Conservation (phyloP, 1,284 basidiomycete genomes). For the Marasmius oreades region DNA sequence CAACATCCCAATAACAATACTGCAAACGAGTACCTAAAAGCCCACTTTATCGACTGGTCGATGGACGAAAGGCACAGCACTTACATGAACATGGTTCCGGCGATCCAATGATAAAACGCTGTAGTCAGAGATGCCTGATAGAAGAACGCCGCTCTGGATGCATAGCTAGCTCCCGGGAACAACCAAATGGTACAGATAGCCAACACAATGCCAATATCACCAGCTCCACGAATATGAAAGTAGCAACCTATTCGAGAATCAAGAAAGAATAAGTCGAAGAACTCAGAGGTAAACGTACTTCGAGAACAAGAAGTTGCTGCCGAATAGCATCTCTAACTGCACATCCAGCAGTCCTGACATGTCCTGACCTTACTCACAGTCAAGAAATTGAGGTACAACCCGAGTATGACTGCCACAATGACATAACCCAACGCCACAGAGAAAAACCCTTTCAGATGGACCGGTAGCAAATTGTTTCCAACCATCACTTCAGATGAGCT, state of each 20-base stretch:
- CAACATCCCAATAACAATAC: constrained; percentile 78
- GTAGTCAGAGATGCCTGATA: constrained; percentile 71
- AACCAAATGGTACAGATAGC: constrained; percentile 83
- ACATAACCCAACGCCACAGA: constrained; percentile 74
- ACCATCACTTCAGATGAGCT: constrained; percentile 32
- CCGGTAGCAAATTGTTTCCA: constrained; percentile 64
- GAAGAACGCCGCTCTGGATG: constrained; percentile 60
- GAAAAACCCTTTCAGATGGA: constrained; percentile 58
- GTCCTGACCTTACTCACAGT: constrained; percentile 70
- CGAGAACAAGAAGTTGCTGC: constrained; percentile 81
- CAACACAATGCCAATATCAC: constrained; percentile 85
- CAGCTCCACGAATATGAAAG: constrained; percentile 87
- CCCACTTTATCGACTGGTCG: constrained; percentile 6
- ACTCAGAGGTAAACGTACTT: constrained; percentile 57
- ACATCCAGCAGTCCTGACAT: constrained; percentile 64
- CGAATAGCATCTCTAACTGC: constrained; percentile 73
- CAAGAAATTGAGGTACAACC: constrained; percentile 69
- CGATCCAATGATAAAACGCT: constrained; percentile 88
- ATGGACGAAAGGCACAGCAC: constrained; percentile 13
- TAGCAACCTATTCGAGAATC: constrained; percentile 55
- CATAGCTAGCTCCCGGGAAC: constrained; percentile 70
- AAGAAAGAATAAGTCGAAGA: no score
- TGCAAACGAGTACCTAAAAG: constrained; percentile 91
- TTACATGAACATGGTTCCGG: constrained; percentile 91
- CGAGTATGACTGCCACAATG: constrained; percentile 57